Conservation (phyloP, 164 flowering plant genomes). For the Vitis riparia region DNA sequence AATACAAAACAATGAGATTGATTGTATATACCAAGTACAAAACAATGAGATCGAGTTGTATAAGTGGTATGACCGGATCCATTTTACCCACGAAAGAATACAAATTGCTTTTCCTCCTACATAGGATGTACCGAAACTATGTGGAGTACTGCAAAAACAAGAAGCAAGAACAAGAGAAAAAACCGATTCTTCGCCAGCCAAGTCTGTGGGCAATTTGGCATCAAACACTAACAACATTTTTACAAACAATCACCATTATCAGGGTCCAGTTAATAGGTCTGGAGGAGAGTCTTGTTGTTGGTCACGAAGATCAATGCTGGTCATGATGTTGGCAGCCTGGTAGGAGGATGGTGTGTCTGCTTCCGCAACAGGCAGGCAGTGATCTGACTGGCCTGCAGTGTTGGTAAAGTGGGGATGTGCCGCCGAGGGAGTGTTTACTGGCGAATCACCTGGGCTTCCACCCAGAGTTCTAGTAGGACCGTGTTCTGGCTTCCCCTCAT, state of each 20-base stretch:
- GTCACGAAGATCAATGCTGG: conserved; percentile 12
- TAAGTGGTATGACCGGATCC: too few species aligned
- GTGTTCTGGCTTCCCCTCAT: conserved; percentile 22
- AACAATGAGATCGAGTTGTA: too few species aligned
- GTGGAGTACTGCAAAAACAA: not conserved
- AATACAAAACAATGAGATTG: too few species aligned
- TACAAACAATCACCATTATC: conserved; percentile 1
- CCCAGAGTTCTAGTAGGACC: conserved; percentile 32
- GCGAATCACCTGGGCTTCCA: conserved; percentile 41
- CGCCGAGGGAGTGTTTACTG: conserved; percentile 18
- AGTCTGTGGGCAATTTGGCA: not conserved
- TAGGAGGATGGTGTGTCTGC: conserved; percentile 12
- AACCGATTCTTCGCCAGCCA: not conserved
- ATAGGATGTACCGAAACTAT: not conserved
- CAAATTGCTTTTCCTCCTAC: too few species aligned
- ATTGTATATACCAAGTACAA: too few species aligned
- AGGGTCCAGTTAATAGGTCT: conserved; percentile 9
- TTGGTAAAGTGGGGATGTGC: conserved; percentile 20
- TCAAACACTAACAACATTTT: not conserved
- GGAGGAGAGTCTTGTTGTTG: not conserved
- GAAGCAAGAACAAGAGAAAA: not conserved
- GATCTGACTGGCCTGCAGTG: conserved; percentile 18
- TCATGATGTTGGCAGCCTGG: conserved; percentile 21
- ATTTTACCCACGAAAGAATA: too few species aligned
- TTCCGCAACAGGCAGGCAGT: conserved; percentile 32